Percentiles rank a stretch among this genome's conserved stretches.
Evolutionary conservation across 129 eudicot species (phyloP).

Genomic region (Flaveria bidentis): DNA sequence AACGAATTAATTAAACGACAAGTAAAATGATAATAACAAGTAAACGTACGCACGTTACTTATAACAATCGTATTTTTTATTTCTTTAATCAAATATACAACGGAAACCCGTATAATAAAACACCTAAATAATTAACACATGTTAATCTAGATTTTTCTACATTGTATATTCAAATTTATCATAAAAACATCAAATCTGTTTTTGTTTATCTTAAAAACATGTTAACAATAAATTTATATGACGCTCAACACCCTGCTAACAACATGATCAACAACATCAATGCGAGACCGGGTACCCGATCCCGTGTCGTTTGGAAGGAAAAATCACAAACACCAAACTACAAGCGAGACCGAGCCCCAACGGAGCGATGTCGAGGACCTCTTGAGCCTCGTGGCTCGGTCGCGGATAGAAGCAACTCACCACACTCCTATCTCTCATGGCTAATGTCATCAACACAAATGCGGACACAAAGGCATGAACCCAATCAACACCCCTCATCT

Average conservation of each 20-base stretch:
- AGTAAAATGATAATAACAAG: background rate
- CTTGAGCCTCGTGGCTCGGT: slow-evolving; percentile 59
- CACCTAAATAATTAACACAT: background rate
- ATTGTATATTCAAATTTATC: background rate
- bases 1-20: background rate
- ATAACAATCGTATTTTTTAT: background rate
- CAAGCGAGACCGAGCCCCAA: slow-evolving; percentile 68
- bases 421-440: slow-evolving; percentile 66
- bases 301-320: slow-evolving; percentile 81
- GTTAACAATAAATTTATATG: too few species aligned
- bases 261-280: slow-evolving; percentile 4
- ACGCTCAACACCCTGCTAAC: too few species aligned
- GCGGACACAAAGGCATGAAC: slow-evolving; percentile 69
- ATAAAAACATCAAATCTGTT: background rate
- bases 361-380: slow-evolving; percentile 64
- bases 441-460: slow-evolving; percentile 63
- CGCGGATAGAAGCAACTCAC: slow-evolving; percentile 64
- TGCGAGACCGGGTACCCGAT: slow-evolving; percentile 81
- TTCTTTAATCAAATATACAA: slow-evolving; percentile 21
- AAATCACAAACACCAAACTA: slow-evolving; percentile 70
- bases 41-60: background rate
- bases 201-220: too few species aligned
- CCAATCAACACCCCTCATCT: slow-evolving; percentile 54
- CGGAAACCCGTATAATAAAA: background rate
- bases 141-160: background rate